Evolutionary conservation across 257 asterid genomes (phyloP), one percentile per base, ranked within the genome.

Genomic region (Salvia miltiorrhiza): DNA sequence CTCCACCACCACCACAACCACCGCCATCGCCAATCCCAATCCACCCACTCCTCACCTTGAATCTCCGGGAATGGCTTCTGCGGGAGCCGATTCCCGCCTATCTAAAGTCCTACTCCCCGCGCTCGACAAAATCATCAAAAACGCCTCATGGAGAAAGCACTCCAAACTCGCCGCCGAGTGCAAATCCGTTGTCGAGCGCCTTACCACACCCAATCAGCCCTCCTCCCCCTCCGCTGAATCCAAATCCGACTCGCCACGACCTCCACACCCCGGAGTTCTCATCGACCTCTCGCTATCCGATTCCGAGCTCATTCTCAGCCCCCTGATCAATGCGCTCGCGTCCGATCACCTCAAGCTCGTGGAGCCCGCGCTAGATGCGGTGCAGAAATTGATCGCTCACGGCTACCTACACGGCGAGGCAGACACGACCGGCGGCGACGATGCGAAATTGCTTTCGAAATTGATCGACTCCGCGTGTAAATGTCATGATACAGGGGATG

Each of bases 31-130:
- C 67, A 13, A 17, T 9, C 60, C 58, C 43, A 50, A 62, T 61
- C 37, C 61, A 49, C 47, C 10, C 53, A 23, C 68, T 33, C 37
- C 60, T 9, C 69, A 70, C 69, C 64, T 44, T 23, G 78, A 65
- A 72, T 41, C 76, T 45, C 73, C 79, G 93, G 95, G 95, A 85
- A 90, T 88, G 97, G 98, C 95, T 87, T 89, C 98, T 57, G 32
- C 81, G 86, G 97, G 89, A 82, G 95, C 90, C 87, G 95, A 90
- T 88, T 90, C 99, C 92, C 99, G 97, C 72, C 81, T 93, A 20
- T 73, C 60, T 26, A 83, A 72, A 81, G 81, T 89, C 67, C 75
- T 93, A 9, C 39, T 86, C 77, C 96, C 99, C 12, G 86, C 96
- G 65, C 86, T 90, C 63, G 99, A 93, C 37, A 93, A 93, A 81